A percentile compares a stretch with the other conserved stretches of the same genome.
Conservation (phyloP, 768 basidiomycete species). For the Tubosaeta sp. region DNA sequence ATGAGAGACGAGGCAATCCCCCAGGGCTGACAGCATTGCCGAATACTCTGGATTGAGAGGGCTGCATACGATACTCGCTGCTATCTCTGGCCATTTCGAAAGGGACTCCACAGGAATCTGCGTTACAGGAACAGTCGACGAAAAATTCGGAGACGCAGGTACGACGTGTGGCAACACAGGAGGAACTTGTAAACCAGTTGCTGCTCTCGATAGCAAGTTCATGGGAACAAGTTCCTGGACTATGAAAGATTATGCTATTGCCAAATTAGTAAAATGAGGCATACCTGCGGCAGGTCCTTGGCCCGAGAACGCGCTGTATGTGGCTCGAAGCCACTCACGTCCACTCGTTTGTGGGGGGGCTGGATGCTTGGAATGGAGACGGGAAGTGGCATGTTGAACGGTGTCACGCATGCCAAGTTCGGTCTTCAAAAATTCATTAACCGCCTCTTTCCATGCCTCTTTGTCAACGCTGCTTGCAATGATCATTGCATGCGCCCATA, state of each 20-base stretch:
- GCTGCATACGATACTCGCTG: conserved; percentile 76
- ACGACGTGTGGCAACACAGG: conserved; percentile 38
- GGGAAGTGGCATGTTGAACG: conserved; percentile 7
- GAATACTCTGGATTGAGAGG: conserved; percentile 65
- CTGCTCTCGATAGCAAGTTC: conserved; percentile 42
- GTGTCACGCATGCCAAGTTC: conserved; percentile 56
- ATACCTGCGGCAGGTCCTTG: conserved; percentile 74
- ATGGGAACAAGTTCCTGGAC: conserved; percentile 73
- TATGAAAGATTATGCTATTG: conserved; percentile 26
- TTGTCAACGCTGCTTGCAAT: conserved; percentile 92
- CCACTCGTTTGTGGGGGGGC: conserved; percentile 38
- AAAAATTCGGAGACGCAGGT: conserved; percentile 64
- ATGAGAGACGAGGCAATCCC: conserved; percentile 71
- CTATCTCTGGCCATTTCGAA: conserved; percentile 80
- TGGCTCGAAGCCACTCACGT: conserved; percentile 70
- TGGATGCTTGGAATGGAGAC: conserved; percentile 18
- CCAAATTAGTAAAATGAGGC: conserved; percentile 5
- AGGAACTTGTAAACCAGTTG: conserved; percentile 38
- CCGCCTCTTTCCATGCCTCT: conserved; percentile 90
- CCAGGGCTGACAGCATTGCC: conserved; percentile 75
- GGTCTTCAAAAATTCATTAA: conserved; percentile 74
- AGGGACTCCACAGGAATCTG: conserved; percentile 62
- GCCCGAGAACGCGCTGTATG: conserved; percentile 82
- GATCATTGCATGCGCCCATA: conserved; percentile 96
- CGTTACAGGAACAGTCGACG: conserved; percentile 37